Base-by-base conservation (phyloP, 805 yeast species). In the Candida chilensis region DNA sequence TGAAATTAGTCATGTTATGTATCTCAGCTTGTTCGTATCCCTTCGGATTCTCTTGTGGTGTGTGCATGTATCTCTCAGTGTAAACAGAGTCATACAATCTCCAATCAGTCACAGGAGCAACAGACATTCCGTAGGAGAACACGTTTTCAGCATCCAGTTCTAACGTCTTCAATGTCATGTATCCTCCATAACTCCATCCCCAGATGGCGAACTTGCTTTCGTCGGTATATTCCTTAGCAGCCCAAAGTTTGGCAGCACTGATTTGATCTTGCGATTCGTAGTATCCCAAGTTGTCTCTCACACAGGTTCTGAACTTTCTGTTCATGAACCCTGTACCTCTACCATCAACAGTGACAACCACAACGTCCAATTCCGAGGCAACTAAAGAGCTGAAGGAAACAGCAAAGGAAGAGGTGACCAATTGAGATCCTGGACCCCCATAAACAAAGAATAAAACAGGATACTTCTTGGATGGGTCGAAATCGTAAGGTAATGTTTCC, bases 171-270 rank as follows among this genome's bases (percentile, higher is more conserved):
- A 92, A 67, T 0, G 98, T 87, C 67, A 86, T 70, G 49, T 74
- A 92, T 0, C 97, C 98, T 28, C 98, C 98, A 50, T 90, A 92
- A 15, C 95, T 83, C 98, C 98, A 92, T 6, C 98, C 98, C 90
- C 96, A 92, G 32, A 90, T 73, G 0, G 95, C 94, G 9, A 85
- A 76, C 36, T 73, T 69, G 3, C 67, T 58, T 16, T 60, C 52
- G 48, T 88, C 83, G 25, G 92, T 80, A 45, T 79, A 90, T 2
- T 63, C 35, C 41, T 69, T 71, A 4, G 54, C 28, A 3, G 73
- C 65, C 81, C 92, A 90, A 1, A 64, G 38, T 39, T 74, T 72
- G 3, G 94, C 98, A 4, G 94, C 95, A 0, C 74, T 58, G 22
- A 92, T 81, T 54, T 90, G 96, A 52, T 92, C 98, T 17, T 60